These are phyloP conservation scores for Cubamyces lactineus DNA, from an alignment of 768 basidiomycete genomes.

Conservation along the genomic window DNA sequence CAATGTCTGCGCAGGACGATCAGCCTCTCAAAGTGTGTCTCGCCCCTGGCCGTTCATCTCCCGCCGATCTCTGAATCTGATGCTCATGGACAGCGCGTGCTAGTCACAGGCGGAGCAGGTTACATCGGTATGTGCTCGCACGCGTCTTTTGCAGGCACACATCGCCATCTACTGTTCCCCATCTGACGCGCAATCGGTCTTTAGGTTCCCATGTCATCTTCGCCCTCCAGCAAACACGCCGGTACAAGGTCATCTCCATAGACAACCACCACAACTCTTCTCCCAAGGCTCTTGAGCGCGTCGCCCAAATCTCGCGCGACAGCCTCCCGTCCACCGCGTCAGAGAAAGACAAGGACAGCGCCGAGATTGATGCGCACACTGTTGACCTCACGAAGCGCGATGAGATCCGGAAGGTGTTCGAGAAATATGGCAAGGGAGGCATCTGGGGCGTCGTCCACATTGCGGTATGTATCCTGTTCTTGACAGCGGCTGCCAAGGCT, in stretches of 20 bases:
- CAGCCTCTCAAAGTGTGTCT: constrained; percentile 26
- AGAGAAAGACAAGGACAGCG: constrained; percentile 68
- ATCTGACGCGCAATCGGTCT: constrained; percentile 18
- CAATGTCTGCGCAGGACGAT: constrained; percentile 21
- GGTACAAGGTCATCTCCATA: constrained; percentile 91
- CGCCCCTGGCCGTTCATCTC: neutral
- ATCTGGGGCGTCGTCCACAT: constrained; percentile 98
- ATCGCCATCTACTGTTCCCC: constrained; percentile 24
- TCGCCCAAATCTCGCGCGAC: constrained; percentile 77
- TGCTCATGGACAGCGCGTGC: constrained; percentile 50
- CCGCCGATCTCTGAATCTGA: constrained; percentile 1
- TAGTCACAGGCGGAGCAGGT: constrained; percentile 83
- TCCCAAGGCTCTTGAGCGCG: constrained; percentile 71
- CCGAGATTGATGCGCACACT: constrained; percentile 66
- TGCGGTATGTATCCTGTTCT: constrained; percentile 60
- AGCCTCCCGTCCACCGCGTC: constrained; percentile 70
- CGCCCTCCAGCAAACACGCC: constrained; percentile 79
- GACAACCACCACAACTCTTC: constrained; percentile 96
- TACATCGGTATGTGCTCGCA: constrained; percentile 70
- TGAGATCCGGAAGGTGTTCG: constrained; percentile 78
- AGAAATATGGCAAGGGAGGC: constrained; percentile 82
- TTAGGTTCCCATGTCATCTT: constrained; percentile 94
- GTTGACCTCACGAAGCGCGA: constrained; percentile 78
- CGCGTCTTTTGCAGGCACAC: constrained; percentile 18
- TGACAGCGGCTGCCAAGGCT: neutral